Base-by-base conservation (phyloP, 163 green algal genomes). In the Prototheca cutis region DNA sequence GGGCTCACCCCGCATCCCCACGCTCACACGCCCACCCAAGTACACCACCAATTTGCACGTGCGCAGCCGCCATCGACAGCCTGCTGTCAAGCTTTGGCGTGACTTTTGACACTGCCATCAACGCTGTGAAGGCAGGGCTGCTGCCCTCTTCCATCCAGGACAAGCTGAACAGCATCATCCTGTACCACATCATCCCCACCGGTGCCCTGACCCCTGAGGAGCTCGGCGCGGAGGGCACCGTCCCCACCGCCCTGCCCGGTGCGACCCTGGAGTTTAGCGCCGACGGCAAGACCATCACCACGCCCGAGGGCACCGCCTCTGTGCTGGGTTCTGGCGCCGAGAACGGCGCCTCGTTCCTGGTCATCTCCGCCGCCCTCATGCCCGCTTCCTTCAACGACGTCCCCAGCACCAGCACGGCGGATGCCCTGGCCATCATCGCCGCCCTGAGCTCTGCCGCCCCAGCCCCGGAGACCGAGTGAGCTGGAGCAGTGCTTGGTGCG, bases 131-230 rank as follows among this genome's bases (percentile, higher is more conserved):
- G 13, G 42, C 42, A 17, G 17, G 17, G 18, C 17, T 24, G 18
- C 27, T 56, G 19, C 27, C 27, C 23, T 13, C 28, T 1, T 13
- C 28, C 49, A 33, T 34, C 49, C 27, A 56, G 49, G 24, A 34
- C 21, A 8, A 13, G 6, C 10, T 56, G 10, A 56, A 33, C 27
- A 27, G 13, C 49, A 6, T 56, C 29, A 28, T 68, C 36, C 42
- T 68, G 17, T 68, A 68, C 62, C 53, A 68, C 62, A 53, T 68
- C 30, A 30, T 45, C 3, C 52, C 52, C 30, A 28, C 19, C 29
- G 60, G n/a, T 4, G 62, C 40, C 24, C 19, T 21, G 30, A 60
- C 40, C 28, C 29, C 53, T 1, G 30, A 33, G n/a, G 53, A 61
- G 29, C 61, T 67, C 25, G n/a, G 25, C 23, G 40, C 40, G 1